phyloP scores from a whole-genome alignment of 495 filamentous ascomycete species.

The Penicillium desertorum region DNA sequence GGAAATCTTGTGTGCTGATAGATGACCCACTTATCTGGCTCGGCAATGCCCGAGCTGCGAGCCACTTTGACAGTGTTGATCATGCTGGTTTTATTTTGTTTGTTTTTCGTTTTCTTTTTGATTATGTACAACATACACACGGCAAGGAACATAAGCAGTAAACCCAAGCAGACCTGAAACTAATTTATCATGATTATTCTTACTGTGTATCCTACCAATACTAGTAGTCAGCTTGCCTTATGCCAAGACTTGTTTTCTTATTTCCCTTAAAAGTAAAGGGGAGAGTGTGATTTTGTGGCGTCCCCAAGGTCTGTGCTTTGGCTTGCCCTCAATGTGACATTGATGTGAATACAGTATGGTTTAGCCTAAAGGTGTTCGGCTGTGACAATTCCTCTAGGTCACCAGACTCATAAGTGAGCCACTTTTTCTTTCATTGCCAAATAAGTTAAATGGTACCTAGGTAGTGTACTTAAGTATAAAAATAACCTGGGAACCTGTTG shows the following conservation, averaged over 20 bases:
- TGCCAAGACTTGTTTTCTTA: not conserved
- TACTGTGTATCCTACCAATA: not conserved
- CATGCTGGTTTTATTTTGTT: not conserved
- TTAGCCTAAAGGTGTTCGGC: not conserved
- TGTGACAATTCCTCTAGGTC: not conserved
- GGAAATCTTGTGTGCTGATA: conserved; percentile 9
- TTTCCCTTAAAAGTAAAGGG: not conserved
- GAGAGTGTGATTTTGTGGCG: conserved; percentile 14
- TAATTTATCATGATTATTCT: not conserved
- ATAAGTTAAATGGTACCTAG: too few relatives aligned
- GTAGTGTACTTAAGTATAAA: not conserved
- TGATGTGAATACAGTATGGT: not conserved
- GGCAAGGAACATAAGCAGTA: not conserved
- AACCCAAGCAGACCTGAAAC: not conserved
- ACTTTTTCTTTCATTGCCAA: not conserved
- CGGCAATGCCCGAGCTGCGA: conserved; percentile 10
- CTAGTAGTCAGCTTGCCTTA: not conserved
- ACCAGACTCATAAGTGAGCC: not conserved
- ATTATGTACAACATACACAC: not conserved
- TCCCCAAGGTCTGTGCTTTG: conserved; percentile 5
- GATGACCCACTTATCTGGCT: not conserved
- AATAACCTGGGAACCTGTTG: not conserved
- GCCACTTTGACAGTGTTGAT: conserved; percentile 3
- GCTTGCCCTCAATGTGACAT: conserved; percentile 12
- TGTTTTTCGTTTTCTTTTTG: not conserved